A percentile compares a stretch with the other conserved stretches of the same genome.
Conservation (phyloP, 257 asterid genomes). For the Coffea canephora region DNA sequence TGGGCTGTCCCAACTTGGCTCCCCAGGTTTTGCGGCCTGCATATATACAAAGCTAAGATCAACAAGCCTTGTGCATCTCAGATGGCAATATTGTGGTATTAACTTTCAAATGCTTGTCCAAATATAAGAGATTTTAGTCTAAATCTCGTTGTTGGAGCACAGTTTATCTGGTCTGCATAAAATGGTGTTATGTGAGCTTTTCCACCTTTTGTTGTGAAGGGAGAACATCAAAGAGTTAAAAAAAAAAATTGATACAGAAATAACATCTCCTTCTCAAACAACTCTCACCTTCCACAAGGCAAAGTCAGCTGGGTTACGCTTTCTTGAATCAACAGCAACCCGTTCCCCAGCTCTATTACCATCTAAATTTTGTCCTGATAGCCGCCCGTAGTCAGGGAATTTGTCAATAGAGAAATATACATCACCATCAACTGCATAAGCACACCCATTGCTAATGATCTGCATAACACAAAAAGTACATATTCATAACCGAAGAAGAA, state of each 20-base stretch:
- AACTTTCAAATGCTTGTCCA: not conserved
- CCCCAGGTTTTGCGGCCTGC: slow-evolving; percentile 89
- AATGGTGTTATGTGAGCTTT: too few species aligned
- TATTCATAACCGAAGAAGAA: not conserved
- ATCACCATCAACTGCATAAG: slow-evolving; percentile 67
- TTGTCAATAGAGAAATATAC: slow-evolving; percentile 71
- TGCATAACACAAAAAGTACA: slow-evolving; percentile 17
- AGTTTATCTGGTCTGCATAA: not conserved
- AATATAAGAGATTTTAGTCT: not conserved
- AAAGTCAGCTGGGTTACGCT: slow-evolving; percentile 81
- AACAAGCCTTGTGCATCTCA: too few species aligned
- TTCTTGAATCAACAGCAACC: slow-evolving; percentile 72
- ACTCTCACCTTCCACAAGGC: slow-evolving; percentile 81
- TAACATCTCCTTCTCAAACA: not conserved
- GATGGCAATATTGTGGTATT: not conserved
- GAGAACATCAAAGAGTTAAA: not conserved
- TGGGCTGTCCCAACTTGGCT: slow-evolving; percentile 88
- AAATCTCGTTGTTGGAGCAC: not conserved
- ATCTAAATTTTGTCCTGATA: slow-evolving; percentile 70
- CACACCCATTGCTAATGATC: slow-evolving; percentile 66
- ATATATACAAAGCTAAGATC: not conserved
- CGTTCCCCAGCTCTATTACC: slow-evolving; percentile 78
- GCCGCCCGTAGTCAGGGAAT: slow-evolving; percentile 63
- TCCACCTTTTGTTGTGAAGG: not conserved
- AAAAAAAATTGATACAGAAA: not conserved